Conservation (phyloP, 768 basidiomycete genomes). For the Suillus brevipes region DNA sequence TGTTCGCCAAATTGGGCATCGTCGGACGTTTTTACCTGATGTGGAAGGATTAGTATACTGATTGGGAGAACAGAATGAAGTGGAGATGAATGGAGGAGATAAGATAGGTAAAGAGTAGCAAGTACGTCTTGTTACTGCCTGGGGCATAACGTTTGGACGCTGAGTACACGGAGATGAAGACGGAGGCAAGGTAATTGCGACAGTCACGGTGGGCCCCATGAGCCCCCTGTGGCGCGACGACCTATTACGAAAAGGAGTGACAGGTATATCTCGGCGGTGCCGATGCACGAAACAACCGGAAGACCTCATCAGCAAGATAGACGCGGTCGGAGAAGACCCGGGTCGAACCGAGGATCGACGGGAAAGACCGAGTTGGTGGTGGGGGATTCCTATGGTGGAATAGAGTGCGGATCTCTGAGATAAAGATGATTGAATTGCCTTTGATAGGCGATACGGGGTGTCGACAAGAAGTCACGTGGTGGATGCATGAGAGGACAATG, state of each 20-base stretch:
- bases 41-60: neutral
- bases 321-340: neutral
- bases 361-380: neutral
- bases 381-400: neutral
- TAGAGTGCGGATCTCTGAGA: neutral
- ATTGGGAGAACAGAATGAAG: neutral
- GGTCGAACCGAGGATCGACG: constrained; percentile 2
- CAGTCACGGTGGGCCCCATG: neutral
- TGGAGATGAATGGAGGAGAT: neutral
- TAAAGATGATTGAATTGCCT: neutral
- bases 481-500: neutral
- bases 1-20: constrained; percentile 71
- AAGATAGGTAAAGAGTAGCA: neutral
- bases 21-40: constrained; percentile 78
- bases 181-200: neutral
- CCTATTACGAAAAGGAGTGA: neutral
- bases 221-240: neutral
- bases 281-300: too few relatives aligned
- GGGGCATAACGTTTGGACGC: neutral
- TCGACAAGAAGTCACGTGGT: neutral
- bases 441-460: neutral
- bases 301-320: neutral
- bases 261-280: neutral
- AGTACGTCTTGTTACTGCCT: neutral
- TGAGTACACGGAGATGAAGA: neutral